Evolutionary conservation across 208 protist species (phyloP), one percentile per base, ranked within the genome.

Genomic region (Phytomonas francai): DNA sequence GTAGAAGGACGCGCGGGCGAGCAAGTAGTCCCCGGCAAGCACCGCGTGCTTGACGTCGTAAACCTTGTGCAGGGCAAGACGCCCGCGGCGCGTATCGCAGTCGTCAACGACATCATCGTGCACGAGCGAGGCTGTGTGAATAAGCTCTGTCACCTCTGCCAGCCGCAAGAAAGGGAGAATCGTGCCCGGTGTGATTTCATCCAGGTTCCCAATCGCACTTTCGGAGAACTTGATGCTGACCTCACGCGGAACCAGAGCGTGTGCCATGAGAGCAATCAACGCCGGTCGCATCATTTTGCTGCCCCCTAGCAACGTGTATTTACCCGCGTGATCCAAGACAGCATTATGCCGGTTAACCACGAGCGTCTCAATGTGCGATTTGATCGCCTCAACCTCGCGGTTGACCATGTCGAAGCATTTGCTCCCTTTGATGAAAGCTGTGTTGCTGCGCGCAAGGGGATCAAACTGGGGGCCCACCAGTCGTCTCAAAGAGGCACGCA

Each of bases 21-120:
- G 83, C 16, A 98, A 84, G 78, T 91, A 98, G 49, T 98, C 96
- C 16, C 96, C 96, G 22, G 93, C 91, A 12, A 98, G 80, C 28
- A 98, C 93, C 0, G 94, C 89, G 11, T 84, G 73, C 73, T 94
- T 95, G 19, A 87, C 81, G 60, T 92, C 93, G 71, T 93, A 88
- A 31, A 89, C 79, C 30, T 77, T 71, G 72, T 97, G 88, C n/a
- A 96, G 76, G 0, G 92, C 80, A 0, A 81, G 76, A 11, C 87
- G 69, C 19, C 94, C 92, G n/a, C 97, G 84, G 66, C 97, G 91
- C 11, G 87, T 97, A 45, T 93, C 85, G 30, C 91, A 89, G 29
- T 93, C 85, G 70, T 98, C 97, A 63, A 98, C 92, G 16, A 98
- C 94, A 76, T 98, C 97, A 73, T 98, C 97, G 68, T 98, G 97